Evolutionary conservation across 2,329 filamentous ascomycete genomes (phyloP), one percentile per base, ranked within the genome.

Genomic region (Penicillium polonicum): DNA sequence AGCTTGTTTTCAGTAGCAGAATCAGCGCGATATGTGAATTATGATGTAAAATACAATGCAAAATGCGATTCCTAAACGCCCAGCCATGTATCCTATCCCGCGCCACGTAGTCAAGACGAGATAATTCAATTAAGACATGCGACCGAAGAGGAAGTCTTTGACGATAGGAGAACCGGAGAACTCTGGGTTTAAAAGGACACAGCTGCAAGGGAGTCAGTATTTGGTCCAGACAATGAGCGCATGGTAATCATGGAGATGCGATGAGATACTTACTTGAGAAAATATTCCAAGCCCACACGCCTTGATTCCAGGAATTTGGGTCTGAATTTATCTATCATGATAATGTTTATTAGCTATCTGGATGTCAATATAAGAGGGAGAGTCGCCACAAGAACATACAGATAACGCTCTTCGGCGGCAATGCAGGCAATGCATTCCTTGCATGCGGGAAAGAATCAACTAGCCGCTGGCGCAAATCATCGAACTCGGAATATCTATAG

Each of bases 361-460:
- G 6, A 10, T 15, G 5, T 0, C 15, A 19, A 52, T 38, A 25
- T 55, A 52, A 61, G 31, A 13, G 35, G 35, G 35, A 29, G 23
- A 31, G 12, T 2, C 17, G 19, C 9, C 10, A 25, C 2, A 25
- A 48, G 60, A 52, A 73, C 79, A 84, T 90, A 78, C 89, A 93
- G 53, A 97, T 86, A 51, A 95, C 80, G 71, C 91, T 96, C 78
- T 99, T 99, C 35, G 91, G 91, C 44, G 94, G 94, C 59, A 99
- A 80, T 36, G 85, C 82, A n/a, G 94, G 94, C 71, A 99, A 86
- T n/a, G 92, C 91, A 25, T 85, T 89, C 68, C 86, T 86, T 23
- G 92, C 92, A 65, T 88, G 84, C 5, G 94, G 93, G 66, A 97
- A 97, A 0, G 91, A 90, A 66, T 83, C 80, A 43, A 91, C 79